Evolutionary conservation across 1,284 basidiomycete genomes (phyloP), one percentile per base, ranked within the genome.

Genomic region (Tausonia pullulans): DNA sequence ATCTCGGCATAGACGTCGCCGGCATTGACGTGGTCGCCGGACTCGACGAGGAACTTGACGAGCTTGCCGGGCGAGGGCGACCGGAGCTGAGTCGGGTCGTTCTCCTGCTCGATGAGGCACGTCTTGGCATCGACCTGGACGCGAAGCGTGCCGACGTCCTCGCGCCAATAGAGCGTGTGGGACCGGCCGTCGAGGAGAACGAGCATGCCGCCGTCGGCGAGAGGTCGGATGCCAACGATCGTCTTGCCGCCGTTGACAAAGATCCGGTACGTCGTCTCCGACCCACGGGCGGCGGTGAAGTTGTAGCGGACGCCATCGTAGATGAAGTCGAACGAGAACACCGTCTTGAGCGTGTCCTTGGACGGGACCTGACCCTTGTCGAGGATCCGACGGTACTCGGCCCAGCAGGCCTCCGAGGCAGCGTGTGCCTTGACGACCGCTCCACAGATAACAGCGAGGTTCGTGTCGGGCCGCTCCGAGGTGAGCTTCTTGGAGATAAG

Each of bases 1-100:
- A 99, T 98, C 76, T 99, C 96, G 63, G 96, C 96, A 75, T 98
- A 98, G 65, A 91, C 86, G 70, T 98, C 92, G 46, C 96, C 95
- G 68, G 93, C 90, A 68, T 89, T 88, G 77, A 99, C 83, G 76
- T 98, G 96, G 69, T 98, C 95, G 27, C 96, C 96, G 67, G 90
- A 95, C 73, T 98, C 95, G 69, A 98, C 87, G 68, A 98, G 84
- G 81, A 88, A 95, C 61, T 94, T 84, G 65, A 98, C 85, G 58
- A 99, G 84, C 79, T 99, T 99, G 60, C 96, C 96, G 40, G 96
- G 96, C 78, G 88, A 92, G 10, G 96, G 96, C 73, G 89, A 93
- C 72, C 95, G 83, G 65, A 98, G 81, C 77, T 98, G 95, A 14
- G 96, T 98, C 58, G 96, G 96, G 75, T 99, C 96, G 72, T 97